Evolutionary conservation across 345 rosid species (phyloP).

Genomic region (Populus nigra): DNA sequence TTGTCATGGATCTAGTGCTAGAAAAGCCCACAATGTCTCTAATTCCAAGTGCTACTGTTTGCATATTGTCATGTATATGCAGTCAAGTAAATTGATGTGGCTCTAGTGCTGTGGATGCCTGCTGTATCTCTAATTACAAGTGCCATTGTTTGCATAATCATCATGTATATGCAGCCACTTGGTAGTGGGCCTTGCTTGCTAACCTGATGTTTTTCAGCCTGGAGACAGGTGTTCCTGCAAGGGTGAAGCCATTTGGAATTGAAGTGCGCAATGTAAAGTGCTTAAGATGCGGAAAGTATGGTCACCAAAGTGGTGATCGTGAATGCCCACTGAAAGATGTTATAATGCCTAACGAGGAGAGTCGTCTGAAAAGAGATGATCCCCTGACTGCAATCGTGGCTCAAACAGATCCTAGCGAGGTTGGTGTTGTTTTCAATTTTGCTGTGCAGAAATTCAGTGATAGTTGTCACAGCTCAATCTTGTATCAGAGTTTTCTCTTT

Average conservation of each 20-base stretch:
- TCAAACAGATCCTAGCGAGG: conserved; percentile 80
- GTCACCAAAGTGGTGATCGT: conserved; percentile 98
- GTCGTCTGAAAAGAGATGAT: conserved; percentile 87
- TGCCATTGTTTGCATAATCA: neutral
- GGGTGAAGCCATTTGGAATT: conserved; percentile 87
- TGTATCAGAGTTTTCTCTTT: too few relatives aligned
- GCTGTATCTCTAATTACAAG: neutral
- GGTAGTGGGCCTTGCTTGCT: neutral
- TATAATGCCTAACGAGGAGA: conserved; percentile 94
- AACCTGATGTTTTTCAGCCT: conserved; percentile 41
- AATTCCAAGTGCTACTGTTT: too few relatives aligned
- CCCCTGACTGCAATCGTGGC: conserved; percentile 88
- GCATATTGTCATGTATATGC: too few relatives aligned
- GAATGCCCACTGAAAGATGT: conserved; percentile 95
- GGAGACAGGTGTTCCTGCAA: conserved; percentile 82
- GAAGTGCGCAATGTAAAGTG: conserved; percentile 93
- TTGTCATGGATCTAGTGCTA: too few relatives aligned
- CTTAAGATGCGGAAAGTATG: conserved; percentile 81
- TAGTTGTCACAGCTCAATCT: neutral
- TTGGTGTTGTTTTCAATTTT: conserved; percentile 22
- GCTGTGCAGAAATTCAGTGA: neutral
- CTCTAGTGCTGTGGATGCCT: neutral
- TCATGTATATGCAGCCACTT: neutral
- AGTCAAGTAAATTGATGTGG: too few relatives aligned
- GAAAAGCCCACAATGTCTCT: too few relatives aligned